phyloP scores from a whole-genome alignment of 257 asterid species.

The Solanum ossicruentum region DNA sequence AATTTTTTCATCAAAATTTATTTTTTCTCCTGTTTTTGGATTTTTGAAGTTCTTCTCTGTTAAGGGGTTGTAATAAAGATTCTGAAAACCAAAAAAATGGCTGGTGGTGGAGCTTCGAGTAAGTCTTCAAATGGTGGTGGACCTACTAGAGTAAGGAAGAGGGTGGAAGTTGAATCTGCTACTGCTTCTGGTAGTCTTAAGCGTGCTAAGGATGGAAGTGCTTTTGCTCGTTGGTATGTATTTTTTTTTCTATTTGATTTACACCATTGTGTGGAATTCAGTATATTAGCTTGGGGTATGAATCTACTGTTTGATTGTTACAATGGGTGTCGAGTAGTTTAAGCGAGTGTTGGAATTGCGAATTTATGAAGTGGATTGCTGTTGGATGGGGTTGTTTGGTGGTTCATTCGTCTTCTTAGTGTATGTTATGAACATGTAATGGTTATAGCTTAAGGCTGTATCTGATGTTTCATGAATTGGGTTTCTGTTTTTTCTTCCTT shows the following conservation, averaged over 20 bases:
- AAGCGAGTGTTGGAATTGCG: too few relatives aligned
- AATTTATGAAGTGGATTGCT: too few relatives aligned
- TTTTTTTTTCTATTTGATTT: not conserved
- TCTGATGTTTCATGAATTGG: not conserved
- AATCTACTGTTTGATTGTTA: too few relatives aligned
- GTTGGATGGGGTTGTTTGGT: too few relatives aligned
- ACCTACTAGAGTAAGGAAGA: constrained; percentile 38
- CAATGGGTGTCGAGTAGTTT: too few relatives aligned
- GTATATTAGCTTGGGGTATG: too few relatives aligned
- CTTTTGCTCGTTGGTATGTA: constrained; percentile 62
- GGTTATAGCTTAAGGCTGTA: not conserved
- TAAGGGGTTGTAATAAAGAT: not conserved
- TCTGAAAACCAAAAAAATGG: constrained; percentile 14
- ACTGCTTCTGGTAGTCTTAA: constrained; percentile 29
- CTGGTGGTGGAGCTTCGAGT: constrained; percentile 22
- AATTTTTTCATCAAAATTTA: not conserved
- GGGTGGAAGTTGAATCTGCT: constrained; percentile 52
- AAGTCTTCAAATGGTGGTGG: constrained; percentile 18
- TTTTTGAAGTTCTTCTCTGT: not conserved
- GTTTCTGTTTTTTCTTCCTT: not conserved
- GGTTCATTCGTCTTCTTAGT: too few relatives aligned
- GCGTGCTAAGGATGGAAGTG: constrained; percentile 86
- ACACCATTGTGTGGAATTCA: too few relatives aligned
- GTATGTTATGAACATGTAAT: too few relatives aligned
- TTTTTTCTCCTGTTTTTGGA: not conserved